Conservation (phyloP, 768 basidiomycete species). For the Termitomyces sp. region DNA sequence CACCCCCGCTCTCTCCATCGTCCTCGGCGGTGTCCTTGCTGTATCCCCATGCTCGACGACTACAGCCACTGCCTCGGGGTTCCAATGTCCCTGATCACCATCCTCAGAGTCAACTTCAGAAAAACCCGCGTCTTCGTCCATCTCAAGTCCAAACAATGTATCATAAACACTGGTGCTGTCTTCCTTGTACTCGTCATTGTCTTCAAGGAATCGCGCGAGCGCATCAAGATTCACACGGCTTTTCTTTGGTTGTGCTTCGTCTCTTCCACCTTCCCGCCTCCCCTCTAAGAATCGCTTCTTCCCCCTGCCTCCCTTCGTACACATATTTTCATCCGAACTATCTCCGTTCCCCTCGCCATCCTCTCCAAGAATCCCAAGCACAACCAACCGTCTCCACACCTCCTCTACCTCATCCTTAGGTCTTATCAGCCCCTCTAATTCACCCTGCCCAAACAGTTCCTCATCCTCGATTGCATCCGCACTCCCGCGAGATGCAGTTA, state of each 20-base stretch:
- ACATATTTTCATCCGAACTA: constrained; percentile 2
- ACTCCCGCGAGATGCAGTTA: constrained; percentile 49
- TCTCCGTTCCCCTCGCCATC: constrained; percentile 14
- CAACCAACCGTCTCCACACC: constrained; percentile 25
- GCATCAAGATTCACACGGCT: constrained; percentile 52
- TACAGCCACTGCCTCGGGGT: neutral
- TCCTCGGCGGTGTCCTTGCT: neutral
- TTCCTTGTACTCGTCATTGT: constrained; percentile 12
- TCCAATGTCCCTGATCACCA: neutral
- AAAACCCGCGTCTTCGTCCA: neutral
- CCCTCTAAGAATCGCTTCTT: neutral
- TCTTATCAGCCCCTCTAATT: constrained; percentile 58
- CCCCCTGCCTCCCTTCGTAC: constrained; percentile 3
- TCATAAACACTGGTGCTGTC: constrained; percentile 4
- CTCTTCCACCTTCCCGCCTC: constrained; percentile 1
- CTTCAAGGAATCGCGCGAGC: constrained; percentile 42
- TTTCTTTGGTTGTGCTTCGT: constrained; percentile 17
- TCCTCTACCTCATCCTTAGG: constrained; percentile 46
- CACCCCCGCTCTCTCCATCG: neutral
- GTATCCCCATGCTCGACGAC: neutral
- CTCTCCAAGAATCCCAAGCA: constrained; percentile 26
- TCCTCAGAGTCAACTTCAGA: constrained; percentile 13
- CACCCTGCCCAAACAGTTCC: constrained; percentile 65
- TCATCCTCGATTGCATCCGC: constrained; percentile 53
- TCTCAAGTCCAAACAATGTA: constrained; percentile 11